Evolutionary conservation across 306 rosid species (phyloP), one percentile per base, ranked within the genome.

Genomic region (Medicago lupulina): DNA sequence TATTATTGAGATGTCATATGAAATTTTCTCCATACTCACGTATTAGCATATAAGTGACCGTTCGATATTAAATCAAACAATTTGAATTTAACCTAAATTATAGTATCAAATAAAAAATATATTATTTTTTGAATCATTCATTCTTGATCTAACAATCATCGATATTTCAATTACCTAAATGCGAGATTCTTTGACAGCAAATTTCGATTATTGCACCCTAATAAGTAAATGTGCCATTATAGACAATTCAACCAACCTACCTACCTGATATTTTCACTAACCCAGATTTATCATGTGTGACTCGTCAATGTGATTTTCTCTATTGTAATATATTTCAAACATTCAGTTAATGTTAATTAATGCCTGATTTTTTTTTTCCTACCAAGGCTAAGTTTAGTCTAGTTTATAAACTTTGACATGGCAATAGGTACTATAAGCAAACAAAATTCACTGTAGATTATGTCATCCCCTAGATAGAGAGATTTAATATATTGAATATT

Each of bases 281-380:
- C 71, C 41, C 21, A 64, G 55, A 64, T 71, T 72, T 76, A 82
- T 81, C 57, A 77, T 25, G 39, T 70, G 51, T 81, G 70, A 76
- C 85, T 61, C 31, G n/a, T 81, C 78, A 76, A 62, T 75, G 51
- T 17, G n/a, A 9, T 13, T 54, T 15, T 49, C 14, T 54, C 21
- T 63, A 34, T 36, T 19, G 60, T 47, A 77, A 72, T 55, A 17
- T 55, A 17, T 76, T 64, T 63, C 60, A 82, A 82, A 72, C 71
- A 66, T 72, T 49, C 76, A 77, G 40, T 72, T 81, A 70, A 71
- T 76, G 78, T 60, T 66, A 36, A 1, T 76, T 82, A 77, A 82
- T 71, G 62, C 40, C 58, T 65, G 75, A 77, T 72, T 59, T 59
- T 14, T 59, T 14, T 73, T 78, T 77, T 62, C 76, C 58, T 43